Evolutionary conservation across 768 basidiomycete species (phyloP).

Genomic region (Sarcomyxa edulis): DNA sequence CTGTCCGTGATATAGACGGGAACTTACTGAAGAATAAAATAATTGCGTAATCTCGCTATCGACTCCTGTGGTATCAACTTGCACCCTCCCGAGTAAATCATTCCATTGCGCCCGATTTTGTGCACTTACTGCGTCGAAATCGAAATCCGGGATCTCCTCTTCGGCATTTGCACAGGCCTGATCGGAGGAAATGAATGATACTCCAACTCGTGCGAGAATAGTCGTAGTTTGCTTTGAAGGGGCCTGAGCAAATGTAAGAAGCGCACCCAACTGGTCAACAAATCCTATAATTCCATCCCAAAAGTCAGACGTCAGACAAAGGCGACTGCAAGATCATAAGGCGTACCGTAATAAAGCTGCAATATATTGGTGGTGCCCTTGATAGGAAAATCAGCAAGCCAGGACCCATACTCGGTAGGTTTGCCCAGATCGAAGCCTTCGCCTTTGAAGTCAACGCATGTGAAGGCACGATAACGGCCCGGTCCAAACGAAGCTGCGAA

Average conservation of each 20-base stretch:
- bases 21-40: constrained; percentile 54
- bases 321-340: no score
- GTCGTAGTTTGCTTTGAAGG: constrained; percentile 28
- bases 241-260: constrained; percentile 45
- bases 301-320: not conserved
- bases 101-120: constrained; percentile 48
- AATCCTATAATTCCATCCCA: no score
- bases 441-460: constrained; percentile 57
- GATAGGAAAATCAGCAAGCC: constrained; percentile 44
- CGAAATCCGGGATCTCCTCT: constrained; percentile 52
- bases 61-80: constrained; percentile 45
- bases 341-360: constrained; percentile 45
- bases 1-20: not conserved
- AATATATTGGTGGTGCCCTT: constrained; percentile 37
- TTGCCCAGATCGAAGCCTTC: constrained; percentile 39
- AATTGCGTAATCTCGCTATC: constrained; percentile 43
- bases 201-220: constrained; percentile 57
- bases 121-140: constrained; percentile 43
- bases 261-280: constrained; percentile 44
- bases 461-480: constrained; percentile 51
- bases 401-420: constrained; percentile 53
- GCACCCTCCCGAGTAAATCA: constrained; percentile 48
- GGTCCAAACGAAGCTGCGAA: constrained; percentile 59
- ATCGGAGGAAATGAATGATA: constrained; percentile 54
- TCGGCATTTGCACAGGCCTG: constrained; percentile 61